Evolutionary conservation across 2,329 filamentous ascomycete species (phyloP).

Genomic region (Fusarium sacchari): DNA sequence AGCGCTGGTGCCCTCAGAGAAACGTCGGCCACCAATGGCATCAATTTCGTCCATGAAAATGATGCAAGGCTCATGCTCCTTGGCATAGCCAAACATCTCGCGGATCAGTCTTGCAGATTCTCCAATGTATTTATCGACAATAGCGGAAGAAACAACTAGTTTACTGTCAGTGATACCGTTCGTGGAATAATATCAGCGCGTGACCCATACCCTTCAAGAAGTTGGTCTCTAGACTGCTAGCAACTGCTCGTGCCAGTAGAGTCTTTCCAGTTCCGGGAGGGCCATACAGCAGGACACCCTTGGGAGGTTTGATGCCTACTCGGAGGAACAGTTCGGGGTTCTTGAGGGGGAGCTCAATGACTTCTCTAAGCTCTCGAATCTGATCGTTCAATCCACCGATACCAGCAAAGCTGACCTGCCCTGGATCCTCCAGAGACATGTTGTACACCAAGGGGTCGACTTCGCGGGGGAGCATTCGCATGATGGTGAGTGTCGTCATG

Average conservation of each 20-base stretch:
- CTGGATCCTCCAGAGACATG: slow-evolving; percentile 98
- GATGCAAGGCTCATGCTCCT: slow-evolving; percentile 99
- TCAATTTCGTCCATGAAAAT: slow-evolving; percentile 99
- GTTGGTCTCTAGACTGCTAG: slow-evolving; percentile 96
- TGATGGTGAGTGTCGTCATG: slow-evolving; percentile 99
- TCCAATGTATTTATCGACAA: slow-evolving; percentile 99
- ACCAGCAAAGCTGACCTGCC: slow-evolving; percentile 96
- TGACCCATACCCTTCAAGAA: slow-evolving; percentile 84
- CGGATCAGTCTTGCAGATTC: slow-evolving; percentile 96
- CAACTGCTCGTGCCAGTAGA: slow-evolving; percentile 90
- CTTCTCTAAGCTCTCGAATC: slow-evolving; percentile 95
- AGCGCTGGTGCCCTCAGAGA: slow-evolving; percentile 96
- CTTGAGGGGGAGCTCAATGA: slow-evolving; percentile 97
- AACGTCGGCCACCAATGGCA: slow-evolving; percentile 94
- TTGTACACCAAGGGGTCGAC: slow-evolving; percentile 99
- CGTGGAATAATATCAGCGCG: not conserved
- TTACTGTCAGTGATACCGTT: slow-evolving; percentile 30
- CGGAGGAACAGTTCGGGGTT: slow-evolving; percentile 97
- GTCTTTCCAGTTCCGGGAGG: slow-evolving; percentile 98
- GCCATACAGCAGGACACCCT: slow-evolving; percentile 95
- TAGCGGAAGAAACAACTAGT: slow-evolving; percentile 94
- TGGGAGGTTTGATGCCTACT: slow-evolving; percentile 98
- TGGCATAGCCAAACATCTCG: slow-evolving; percentile 99
- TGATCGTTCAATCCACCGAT: slow-evolving; percentile 98
- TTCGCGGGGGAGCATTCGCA: slow-evolving; percentile 99